phyloP scores from a whole-genome alignment of 768 basidiomycete species.

The Amanita molliuscula region DNA sequence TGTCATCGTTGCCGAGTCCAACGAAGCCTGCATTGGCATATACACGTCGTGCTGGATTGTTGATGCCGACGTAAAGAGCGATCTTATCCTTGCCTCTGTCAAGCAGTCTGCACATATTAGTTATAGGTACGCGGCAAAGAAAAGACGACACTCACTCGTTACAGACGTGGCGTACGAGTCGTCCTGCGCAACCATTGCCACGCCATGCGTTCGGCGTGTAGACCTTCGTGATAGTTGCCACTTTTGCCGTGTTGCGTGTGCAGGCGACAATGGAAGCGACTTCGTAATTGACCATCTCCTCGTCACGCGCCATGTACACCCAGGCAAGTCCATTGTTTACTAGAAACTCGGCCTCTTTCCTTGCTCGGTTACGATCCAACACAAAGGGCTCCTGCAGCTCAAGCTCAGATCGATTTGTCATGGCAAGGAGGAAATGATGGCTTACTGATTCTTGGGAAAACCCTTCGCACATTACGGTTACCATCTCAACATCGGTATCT shows the following conservation, averaged over 20 bases:
- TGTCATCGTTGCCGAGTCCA: slow-evolving; percentile 28
- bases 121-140: slow-evolving; percentile 1
- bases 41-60: slow-evolving; percentile 40
- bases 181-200: slow-evolving; percentile 45
- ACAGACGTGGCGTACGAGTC: slow-evolving; percentile 49
- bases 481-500: slow-evolving; percentile 21
- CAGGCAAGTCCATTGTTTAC: slow-evolving; percentile 41
- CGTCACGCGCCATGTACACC: slow-evolving; percentile 40
- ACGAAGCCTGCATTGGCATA: slow-evolving; percentile 61
- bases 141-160: slow-evolving; percentile 29
- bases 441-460: slow-evolving; percentile 56
- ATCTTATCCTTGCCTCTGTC: slow-evolving; percentile 31
- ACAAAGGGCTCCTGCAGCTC: slow-evolving; percentile 42
- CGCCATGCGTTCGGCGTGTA: slow-evolving; percentile 48
- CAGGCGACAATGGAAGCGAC: slow-evolving; percentile 61
- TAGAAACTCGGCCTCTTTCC: slow-evolving; percentile 38
- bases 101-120: slow-evolving; percentile 11
- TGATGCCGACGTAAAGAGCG: slow-evolving; percentile 57
- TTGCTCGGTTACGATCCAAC: slow-evolving; percentile 30
- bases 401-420: slow-evolving; percentile 4
- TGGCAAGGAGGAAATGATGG: background rate
- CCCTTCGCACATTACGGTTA: slow-evolving; percentile 38
- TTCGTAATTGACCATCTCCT: slow-evolving; percentile 17
- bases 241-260: slow-evolving; percentile 45
- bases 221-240: slow-evolving; percentile 66